A percentile compares a stretch with the other conserved stretches of the same genome.
These are phyloP conservation scores for Aspergillus udagawae DNA, from an alignment of 2,329 filamentous ascomycete species.

Conservation along the genomic window DNA sequence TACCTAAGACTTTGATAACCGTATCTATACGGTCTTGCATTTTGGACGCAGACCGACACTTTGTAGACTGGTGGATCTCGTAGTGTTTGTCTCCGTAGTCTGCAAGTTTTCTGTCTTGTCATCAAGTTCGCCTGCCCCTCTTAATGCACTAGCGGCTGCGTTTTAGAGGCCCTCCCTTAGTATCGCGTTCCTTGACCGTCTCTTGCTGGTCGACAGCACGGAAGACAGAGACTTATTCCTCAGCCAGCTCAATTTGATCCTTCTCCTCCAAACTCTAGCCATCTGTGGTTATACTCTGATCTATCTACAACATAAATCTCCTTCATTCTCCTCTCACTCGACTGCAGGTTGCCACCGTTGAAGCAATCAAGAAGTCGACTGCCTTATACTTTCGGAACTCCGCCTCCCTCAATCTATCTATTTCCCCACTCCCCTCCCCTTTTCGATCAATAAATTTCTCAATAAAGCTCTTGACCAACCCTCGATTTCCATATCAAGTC, in stretches of 20 bases:
- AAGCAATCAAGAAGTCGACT: neutral
- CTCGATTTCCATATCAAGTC: constrained; percentile 1
- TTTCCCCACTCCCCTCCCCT: neutral
- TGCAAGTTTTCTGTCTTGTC: too few relatives aligned
- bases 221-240: neutral
- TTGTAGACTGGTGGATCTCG: neutral
- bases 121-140: neutral
- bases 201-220: neutral
- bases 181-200: neutral
- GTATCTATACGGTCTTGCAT: neutral
- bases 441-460: neutral
- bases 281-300: too few relatives aligned
- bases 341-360: neutral
- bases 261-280: neutral
- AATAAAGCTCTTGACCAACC: neutral
- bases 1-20: neutral
- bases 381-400: neutral
- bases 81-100: neutral
- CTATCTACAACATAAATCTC: neutral
- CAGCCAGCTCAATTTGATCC: too few relatives aligned
- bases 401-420: neutral
- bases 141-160: neutral
- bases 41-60: neutral
- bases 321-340: neutral
- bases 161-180: neutral